Conservation (phyloP, 768 basidiomycete species). For the Russula ochroleuca region DNA sequence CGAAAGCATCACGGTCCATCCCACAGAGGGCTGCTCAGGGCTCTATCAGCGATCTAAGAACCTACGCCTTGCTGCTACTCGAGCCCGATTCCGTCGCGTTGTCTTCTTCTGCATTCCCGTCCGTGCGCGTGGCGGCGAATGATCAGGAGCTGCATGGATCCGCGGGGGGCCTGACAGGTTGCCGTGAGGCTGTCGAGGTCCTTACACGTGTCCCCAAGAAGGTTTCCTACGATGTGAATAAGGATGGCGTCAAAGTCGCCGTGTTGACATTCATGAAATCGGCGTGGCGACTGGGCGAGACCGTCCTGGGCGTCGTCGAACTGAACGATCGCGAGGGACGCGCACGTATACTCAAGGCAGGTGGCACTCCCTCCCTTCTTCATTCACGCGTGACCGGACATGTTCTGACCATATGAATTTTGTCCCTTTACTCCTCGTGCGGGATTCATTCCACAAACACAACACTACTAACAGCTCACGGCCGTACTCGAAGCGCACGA, state of each 20-base stretch:
- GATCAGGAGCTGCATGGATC: constrained; percentile 35
- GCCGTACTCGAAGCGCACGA: constrained; percentile 90
- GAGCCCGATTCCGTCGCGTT: constrained; percentile 17
- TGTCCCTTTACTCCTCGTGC: neutral
- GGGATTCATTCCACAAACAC: neutral
- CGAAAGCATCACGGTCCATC: constrained; percentile 2
- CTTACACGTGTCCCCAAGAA: constrained; percentile 87
- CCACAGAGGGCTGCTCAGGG: constrained; percentile 8
- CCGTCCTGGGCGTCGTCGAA: constrained; percentile 82
- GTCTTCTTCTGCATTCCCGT: constrained; percentile 16
- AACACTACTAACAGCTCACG: constrained; percentile 68
- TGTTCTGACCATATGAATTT: constrained; percentile 2
- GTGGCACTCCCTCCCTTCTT: neutral
- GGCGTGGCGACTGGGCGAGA: constrained; percentile 89
- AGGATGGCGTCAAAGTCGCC: constrained; percentile 87
- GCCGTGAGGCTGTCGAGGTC: constrained; percentile 86
- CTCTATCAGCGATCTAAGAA: constrained; percentile 20
- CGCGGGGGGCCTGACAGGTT: constrained; percentile 54
- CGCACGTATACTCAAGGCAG: constrained; percentile 79
- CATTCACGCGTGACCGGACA: neutral
- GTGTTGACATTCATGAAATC: constrained; percentile 89
- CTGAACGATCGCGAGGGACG: constrained; percentile 69
- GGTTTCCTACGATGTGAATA: constrained; percentile 93
- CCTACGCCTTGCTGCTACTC: constrained; percentile 22
- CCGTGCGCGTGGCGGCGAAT: neutral